Evolutionary conservation across 2,329 filamentous ascomycete genomes (phyloP).

Genomic region (Chaetoscypha palmicola): DNA sequence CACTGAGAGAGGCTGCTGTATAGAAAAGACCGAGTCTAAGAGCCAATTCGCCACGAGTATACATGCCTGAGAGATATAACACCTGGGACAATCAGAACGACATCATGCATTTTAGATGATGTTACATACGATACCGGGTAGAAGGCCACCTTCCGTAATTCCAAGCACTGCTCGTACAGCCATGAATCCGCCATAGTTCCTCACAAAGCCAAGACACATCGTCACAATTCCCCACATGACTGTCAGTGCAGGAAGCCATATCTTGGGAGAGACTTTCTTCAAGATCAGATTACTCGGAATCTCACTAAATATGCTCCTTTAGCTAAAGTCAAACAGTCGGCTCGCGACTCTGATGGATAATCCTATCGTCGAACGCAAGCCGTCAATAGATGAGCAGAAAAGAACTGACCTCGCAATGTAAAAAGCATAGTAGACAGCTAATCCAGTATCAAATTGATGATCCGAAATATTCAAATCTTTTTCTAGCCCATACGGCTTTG

Average conservation of each 20-base stretch:
- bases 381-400: too few species aligned
- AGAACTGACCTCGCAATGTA: conserved; percentile 49
- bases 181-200: conserved; percentile 44
- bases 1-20: conserved; percentile 57
- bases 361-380: too few species aligned
- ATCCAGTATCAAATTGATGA: conserved; percentile 55
- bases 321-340: background rate
- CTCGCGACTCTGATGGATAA: too few species aligned
- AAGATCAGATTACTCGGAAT: conserved; percentile 52
- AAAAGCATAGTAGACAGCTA: conserved; percentile 59
- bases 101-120: background rate
- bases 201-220: conserved; percentile 47
- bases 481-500: conserved; percentile 57
- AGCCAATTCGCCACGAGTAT: conserved; percentile 39
- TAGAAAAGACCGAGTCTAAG: conserved; percentile 63
- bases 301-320: conserved; percentile 31
- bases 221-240: conserved; percentile 61
- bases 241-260: conserved; percentile 59
- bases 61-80: conserved; percentile 57
- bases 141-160: conserved; percentile 55
- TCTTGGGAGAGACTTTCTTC: conserved; percentile 45
- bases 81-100: conserved; percentile 34
- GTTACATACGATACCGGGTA: conserved; percentile 56
- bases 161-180: conserved; percentile 56
- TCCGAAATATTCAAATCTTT: conserved; percentile 50